Evolutionary conservation across 2,329 filamentous ascomycete genomes (phyloP), one percentile per base, ranked within the genome.

Genomic region (Elsinoe ampelina): DNA sequence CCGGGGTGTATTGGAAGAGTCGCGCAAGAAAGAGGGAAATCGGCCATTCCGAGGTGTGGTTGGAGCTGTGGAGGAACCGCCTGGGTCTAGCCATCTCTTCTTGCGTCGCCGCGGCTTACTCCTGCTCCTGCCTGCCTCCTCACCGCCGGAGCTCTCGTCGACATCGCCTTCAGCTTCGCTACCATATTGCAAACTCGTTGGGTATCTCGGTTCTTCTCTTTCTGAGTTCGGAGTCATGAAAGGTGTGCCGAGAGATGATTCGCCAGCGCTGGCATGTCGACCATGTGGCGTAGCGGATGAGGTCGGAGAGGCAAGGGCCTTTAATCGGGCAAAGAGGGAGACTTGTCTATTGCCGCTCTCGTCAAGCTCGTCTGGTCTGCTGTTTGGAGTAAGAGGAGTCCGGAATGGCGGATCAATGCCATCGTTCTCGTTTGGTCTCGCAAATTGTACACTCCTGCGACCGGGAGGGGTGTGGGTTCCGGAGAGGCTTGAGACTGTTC

Each of bases 111-210:
- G 87, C 32, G 75, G 76, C 60, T 79, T 80, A 1, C 70, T 64
- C 26, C 71, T 65, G 54, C 75, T 74, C 12, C 72, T 67, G n/a
- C 71, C 65, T 15, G 73, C 73, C n/a, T 78, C 79, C 66, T 63
- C 64, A 47, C 95, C 91, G 54, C 90, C 89, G 0, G 84, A 87
- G 43, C 89, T 95, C 67, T 93, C 89, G 67, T 95, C 91, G 1
- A 85, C 88, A 68, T 93, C 89, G 0, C 86, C 84, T 65, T 87
- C 85, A 12, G 77, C 82, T 68, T 91, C 88, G 67, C 83, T 87
- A 17, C 81, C 83, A 60, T 78, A 79, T 58, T 80, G 79, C 22
- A 74, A 79, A 79, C 61, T 82, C 74, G 57, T 75, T 74, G 47
- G 67, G 3, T 65, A 70, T 2, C 68, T 70, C 12, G 67, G 65